phyloP scores from a whole-genome alignment of 495 filamentous ascomycete species.

The Chlorociboria aeruginascens region DNA sequence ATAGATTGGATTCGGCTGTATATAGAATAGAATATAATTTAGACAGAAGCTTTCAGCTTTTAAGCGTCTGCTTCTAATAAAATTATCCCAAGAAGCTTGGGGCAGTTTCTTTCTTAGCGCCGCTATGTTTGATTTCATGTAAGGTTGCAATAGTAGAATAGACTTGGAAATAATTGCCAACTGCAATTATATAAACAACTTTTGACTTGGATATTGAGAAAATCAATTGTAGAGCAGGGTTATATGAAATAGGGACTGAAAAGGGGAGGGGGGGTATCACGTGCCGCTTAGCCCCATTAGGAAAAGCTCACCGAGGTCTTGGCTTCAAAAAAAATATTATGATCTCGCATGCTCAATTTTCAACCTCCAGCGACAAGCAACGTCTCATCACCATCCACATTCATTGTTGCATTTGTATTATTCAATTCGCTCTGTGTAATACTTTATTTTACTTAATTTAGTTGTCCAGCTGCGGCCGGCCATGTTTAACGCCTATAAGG shows the following conservation, averaged over 20 bases:
- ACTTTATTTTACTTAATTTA: not conserved
- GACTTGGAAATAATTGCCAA: no score
- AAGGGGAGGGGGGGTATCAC: not conserved
- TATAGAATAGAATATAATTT: not conserved
- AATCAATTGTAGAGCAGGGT: no score
- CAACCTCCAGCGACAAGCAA: not conserved
- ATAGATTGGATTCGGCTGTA: not conserved
- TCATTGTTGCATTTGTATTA: slow-evolving; percentile 1
- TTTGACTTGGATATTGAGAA: no score
- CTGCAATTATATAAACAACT: no score
- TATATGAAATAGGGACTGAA: no score
- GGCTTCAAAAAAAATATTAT: not conserved
- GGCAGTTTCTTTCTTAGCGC: no score
- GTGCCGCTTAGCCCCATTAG: not conserved
- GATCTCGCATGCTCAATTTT: not conserved
- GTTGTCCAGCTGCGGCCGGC: not conserved
- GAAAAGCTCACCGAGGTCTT: not conserved
- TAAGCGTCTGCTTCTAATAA: no score
- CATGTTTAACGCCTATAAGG: slow-evolving; percentile 17
- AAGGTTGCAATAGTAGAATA: no score
- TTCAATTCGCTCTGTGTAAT: slow-evolving; percentile 2
- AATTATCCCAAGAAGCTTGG: no score
- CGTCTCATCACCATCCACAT: not conserved
- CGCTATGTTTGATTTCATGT: no score
- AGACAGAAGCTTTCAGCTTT: no score